Evolutionary conservation across 805 yeast species (phyloP), one percentile per base, ranked within the genome.

Genomic region (Yarrowia porcina): DNA sequence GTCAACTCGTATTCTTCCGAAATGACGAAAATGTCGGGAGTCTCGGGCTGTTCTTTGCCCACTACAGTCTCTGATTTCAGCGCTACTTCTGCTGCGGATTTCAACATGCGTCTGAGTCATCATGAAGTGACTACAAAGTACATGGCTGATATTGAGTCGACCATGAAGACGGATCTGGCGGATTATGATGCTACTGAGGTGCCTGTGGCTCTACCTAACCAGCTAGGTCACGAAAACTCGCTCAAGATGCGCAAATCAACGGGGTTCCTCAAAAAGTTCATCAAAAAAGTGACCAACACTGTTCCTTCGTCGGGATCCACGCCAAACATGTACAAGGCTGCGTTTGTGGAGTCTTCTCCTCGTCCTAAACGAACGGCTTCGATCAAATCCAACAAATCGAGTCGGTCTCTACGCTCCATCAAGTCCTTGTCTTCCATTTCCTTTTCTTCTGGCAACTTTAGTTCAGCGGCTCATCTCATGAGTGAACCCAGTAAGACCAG

Each of bases 191-290:
- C 59, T 17, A 52, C 59, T 4, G 59, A 52, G 33, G 66, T 62
- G 10, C 70, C 70, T 6, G 68, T 66, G 13, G 61, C 62, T 4
- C 65, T 69, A 4, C 70, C 70, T 10, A 45, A 64, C 63, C 57
- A 63, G 65, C 9, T 54, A 18, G 39, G 44, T 10, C 32, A 65
- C 3, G 38, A 39, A 7, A 63, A 61, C 33, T 64, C 70, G 11
- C 65, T 69, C 57, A 72, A 68, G 47, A 64, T 72, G 38, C 70
- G 68, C 39, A 70, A 66, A 42, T 72, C 75, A 3, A 63, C 71
- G 11, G 71, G 73, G 10, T 71, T 71, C 45, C 57, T 71, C 23
- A 68, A 66, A 23, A 67, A 66, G 60, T 56, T 71, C 35, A 67
- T 71, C 61, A 50, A 61, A 15, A 60, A 45, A 30, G 64, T 41